phyloP scores from a whole-genome alignment of 352 stramenopile species.

The Phytophthora capsici region DNA sequence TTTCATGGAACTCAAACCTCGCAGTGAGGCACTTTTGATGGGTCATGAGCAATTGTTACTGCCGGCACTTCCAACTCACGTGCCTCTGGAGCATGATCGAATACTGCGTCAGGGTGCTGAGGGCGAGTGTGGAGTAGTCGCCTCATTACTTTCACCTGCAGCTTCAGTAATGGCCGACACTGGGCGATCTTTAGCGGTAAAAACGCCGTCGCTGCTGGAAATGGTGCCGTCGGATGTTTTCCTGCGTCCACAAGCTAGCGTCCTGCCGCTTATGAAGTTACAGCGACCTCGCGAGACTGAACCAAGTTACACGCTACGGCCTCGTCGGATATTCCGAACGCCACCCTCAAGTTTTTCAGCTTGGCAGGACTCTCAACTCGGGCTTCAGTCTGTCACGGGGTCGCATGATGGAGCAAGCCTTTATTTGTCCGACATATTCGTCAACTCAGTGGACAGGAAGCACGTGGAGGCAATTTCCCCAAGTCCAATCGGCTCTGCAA shows the following conservation, averaged over 20 bases:
- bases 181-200: slow-evolving; percentile 2
- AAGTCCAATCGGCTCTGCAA: not conserved
- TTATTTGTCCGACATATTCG: slow-evolving; percentile 32
- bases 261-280: slow-evolving; percentile 53
- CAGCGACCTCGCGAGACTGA: slow-evolving; percentile 57
- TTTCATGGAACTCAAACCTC: slow-evolving; percentile 70
- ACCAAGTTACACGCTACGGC: slow-evolving; percentile 49
- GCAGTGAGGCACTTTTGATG: slow-evolving; percentile 69
- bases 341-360: slow-evolving; percentile 43
- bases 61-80: slow-evolving; percentile 66
- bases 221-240: slow-evolving; percentile 59
- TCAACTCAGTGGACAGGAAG: slow-evolving; percentile 23
- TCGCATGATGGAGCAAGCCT: slow-evolving; percentile 24
- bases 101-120: slow-evolving; percentile 49
- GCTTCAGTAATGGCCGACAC: not conserved
- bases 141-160: slow-evolving; percentile 8
- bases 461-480: slow-evolving; percentile 24
- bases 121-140: slow-evolving; percentile 48
- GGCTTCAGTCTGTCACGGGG: slow-evolving; percentile 44
- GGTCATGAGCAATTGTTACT: slow-evolving; percentile 64
- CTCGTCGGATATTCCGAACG: slow-evolving; percentile 55
- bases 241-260: slow-evolving; percentile 50
- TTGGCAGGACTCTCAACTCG: slow-evolving; percentile 44
- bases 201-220: slow-evolving; percentile 44
- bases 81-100: slow-evolving; percentile 54